Conservation (phyloP, 176 grass and related monocot species). For the Neostapfia colusana region DNA sequence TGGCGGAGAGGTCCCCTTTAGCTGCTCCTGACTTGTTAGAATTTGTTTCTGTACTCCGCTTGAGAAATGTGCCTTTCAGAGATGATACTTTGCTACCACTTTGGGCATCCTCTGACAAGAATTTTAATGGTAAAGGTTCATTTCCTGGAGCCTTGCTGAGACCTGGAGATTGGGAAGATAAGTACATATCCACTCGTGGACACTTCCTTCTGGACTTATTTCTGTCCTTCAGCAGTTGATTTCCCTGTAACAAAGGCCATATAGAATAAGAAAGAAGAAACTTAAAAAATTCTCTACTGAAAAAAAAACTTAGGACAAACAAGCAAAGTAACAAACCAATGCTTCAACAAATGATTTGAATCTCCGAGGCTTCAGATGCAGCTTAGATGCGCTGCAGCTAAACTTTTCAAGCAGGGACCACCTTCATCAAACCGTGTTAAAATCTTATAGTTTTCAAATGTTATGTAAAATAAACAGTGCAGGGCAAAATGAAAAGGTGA, state of each 20-base stretch:
- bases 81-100: slow-evolving; percentile 61
- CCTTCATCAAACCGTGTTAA: slow-evolving; percentile 55
- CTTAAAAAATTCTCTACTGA: neutral
- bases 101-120: slow-evolving; percentile 50
- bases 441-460: slow-evolving; percentile 19
- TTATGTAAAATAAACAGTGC: slow-evolving; percentile 3
- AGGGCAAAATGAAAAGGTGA: slow-evolving; percentile 16
- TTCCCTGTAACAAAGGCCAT: slow-evolving; percentile 57
- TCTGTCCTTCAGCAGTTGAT: slow-evolving; percentile 88
- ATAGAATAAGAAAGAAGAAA: slow-evolving; percentile 34
- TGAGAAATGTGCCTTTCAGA: slow-evolving; percentile 64
- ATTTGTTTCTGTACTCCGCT: slow-evolving; percentile 55
- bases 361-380: slow-evolving; percentile 96
- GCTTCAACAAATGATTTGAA: slow-evolving; percentile 99
- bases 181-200: slow-evolving; percentile 56
- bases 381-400: slow-evolving; percentile 93
- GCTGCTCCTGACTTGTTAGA: slow-evolving; percentile 51
- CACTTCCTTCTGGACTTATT: slow-evolving; percentile 91
- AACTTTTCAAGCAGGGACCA: slow-evolving; percentile 98
- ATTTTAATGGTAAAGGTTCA: slow-evolving; percentile 59
- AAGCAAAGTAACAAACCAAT: slow-evolving; percentile 52
- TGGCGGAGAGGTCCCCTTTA: slow-evolving; percentile 69
- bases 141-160: slow-evolving; percentile 52
- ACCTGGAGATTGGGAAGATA: slow-evolving; percentile 50
- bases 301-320: slow-evolving; percentile 6